These are phyloP conservation scores for Aphanomyces euteiches DNA, from an alignment of 352 stramenopile genomes.

Conservation along the genomic window DNA sequence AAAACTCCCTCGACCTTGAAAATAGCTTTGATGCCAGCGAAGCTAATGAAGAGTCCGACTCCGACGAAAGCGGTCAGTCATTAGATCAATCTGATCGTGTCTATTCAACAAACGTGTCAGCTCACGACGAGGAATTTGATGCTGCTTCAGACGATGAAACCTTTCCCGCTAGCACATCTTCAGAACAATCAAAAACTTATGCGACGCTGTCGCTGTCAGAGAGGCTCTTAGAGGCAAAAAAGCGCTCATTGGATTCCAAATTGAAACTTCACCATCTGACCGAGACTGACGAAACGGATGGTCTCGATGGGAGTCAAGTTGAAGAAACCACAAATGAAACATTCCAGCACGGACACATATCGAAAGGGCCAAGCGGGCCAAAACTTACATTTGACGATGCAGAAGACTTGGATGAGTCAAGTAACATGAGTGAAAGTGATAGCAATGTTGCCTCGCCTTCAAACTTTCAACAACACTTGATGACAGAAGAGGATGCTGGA, in stretches of 20 bases:
- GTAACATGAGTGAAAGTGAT: neutral
- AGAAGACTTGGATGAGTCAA: constrained; percentile 4
- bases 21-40: constrained; percentile 6
- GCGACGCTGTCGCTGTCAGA: neutral
- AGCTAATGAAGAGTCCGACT: neutral
- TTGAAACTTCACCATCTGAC: neutral
- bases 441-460: too few species aligned
- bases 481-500: too few species aligned
- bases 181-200: neutral
- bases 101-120: constrained; percentile 1
- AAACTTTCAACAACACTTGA: too few species aligned
- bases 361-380: neutral
- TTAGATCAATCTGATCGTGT: neutral
- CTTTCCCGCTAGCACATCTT: neutral
- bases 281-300: neutral
- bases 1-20: constrained; percentile 18
- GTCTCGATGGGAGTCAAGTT: neutral
- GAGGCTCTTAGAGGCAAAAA: constrained; percentile 3
- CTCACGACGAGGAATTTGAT: neutral
- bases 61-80: neutral
- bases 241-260: neutral
- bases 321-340: constrained; percentile 4
- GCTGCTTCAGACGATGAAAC: neutral
- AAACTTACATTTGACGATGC: constrained; percentile 11
- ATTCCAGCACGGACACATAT: neutral